Conservation (phyloP, 192 early-diverging fungal species). For the Allomyces macrogynus region DNA sequence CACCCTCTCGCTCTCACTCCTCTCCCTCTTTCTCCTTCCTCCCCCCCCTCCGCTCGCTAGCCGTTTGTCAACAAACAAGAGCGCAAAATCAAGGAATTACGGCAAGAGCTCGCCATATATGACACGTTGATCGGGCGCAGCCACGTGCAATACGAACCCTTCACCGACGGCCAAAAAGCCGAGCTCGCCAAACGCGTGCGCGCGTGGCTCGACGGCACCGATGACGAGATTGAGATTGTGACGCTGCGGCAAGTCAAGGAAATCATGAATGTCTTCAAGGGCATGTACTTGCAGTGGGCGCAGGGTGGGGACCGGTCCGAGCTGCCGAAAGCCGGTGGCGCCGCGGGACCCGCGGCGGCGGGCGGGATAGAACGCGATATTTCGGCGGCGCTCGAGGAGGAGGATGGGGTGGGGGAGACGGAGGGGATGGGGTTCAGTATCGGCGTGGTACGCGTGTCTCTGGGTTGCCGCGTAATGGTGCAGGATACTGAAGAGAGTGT, state of each 20-base stretch:
- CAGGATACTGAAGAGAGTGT: not conserved
- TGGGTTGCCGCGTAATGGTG: not conserved
- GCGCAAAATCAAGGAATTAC: conserved; percentile 31
- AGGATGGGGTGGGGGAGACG: conserved; percentile 36
- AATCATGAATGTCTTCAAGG: not conserved
- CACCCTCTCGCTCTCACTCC: too few relatives aligned
- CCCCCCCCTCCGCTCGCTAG: conserved; percentile 5
- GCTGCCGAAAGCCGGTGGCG: not conserved
- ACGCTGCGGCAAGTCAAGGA: conserved; percentile 23
- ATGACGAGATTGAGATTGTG: conserved; percentile 30
- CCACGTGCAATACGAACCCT: conserved; percentile 38
- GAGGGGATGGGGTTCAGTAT: conserved; percentile 35
- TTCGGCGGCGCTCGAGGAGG: conserved; percentile 11
- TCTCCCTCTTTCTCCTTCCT: too few relatives aligned
- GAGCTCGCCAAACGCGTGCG: conserved; percentile 26
- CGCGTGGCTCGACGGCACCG: conserved; percentile 26
- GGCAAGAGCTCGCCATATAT: conserved; percentile 43
- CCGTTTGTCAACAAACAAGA: conserved; percentile 35
- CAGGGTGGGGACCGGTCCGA: not conserved
- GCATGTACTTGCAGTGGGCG: not conserved
- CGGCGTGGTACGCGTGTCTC: conserved; percentile 19
- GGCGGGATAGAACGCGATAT: conserved; percentile 3
- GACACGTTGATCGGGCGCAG: conserved; percentile 27
- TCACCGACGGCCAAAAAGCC: conserved; percentile 21
- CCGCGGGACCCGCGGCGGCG: not conserved